Conservation (phyloP, 345 rosid species). For the Salix viminalis region DNA sequence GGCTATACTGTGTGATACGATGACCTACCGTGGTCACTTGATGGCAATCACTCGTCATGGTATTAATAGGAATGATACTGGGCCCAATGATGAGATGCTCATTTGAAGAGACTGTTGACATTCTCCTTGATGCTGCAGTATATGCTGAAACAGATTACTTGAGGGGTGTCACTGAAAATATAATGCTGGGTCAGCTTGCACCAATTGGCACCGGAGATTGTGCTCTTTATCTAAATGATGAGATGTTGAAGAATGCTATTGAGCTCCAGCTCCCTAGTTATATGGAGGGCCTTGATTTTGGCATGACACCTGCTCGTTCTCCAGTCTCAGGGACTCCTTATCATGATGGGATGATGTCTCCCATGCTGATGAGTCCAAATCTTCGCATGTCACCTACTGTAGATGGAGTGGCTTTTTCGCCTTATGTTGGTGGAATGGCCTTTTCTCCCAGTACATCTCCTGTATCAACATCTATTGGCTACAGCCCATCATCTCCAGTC, state of each 20-base stretch:
- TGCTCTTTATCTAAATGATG: slow-evolving; percentile 80
- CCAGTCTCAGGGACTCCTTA: slow-evolving; percentile 88
- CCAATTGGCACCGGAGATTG: slow-evolving; percentile 96
- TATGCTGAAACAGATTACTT: slow-evolving; percentile 82
- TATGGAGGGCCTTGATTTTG: slow-evolving; percentile 82
- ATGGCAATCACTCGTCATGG: slow-evolving; percentile 99
- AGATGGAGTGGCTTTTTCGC: slow-evolving; percentile 78
- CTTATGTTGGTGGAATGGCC: slow-evolving; percentile 87
- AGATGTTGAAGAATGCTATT: slow-evolving; percentile 95
- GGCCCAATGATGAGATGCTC: slow-evolving; percentile 99
- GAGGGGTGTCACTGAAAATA: slow-evolving; percentile 93
- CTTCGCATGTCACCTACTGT: slow-evolving; percentile 72
- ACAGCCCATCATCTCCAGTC: slow-evolving; percentile 74
- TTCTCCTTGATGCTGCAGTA: slow-evolving; percentile 95
- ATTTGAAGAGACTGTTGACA: slow-evolving; percentile 97
- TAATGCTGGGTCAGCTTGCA: slow-evolving; percentile 96
- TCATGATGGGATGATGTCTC: slow-evolving; percentile 97
- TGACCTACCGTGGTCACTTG: slow-evolving; percentile 97
- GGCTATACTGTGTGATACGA: slow-evolving; percentile 93
- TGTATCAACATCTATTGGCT: slow-evolving; percentile 65
- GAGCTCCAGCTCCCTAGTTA: slow-evolving; percentile 98
- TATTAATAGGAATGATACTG: slow-evolving; percentile 91
- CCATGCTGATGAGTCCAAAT: slow-evolving; percentile 76
- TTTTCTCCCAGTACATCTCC: slow-evolving; percentile 86
- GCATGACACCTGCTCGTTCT: slow-evolving; percentile 91